Evolutionary conservation across 169 alveolate genomes (phyloP).

Genomic region (Plasmodium adleri): DNA sequence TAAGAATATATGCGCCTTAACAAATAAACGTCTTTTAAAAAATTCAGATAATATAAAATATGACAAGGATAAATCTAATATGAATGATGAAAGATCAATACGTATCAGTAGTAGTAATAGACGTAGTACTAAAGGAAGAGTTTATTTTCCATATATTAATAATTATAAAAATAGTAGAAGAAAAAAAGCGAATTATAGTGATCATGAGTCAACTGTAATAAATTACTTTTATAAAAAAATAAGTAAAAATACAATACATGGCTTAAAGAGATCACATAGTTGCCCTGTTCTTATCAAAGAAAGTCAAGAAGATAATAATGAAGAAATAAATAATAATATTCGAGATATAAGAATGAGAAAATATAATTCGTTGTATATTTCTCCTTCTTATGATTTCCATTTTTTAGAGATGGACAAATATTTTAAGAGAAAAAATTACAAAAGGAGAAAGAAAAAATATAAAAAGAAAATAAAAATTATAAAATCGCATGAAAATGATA

Average conservation of each 20-base stretch:
- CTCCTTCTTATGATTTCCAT: neutral
- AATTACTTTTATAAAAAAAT: constrained; percentile 67
- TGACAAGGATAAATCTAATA: neutral
- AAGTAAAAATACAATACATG: constrained; percentile 10
- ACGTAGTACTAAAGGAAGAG: neutral
- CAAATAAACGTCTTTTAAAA: constrained; percentile 12
- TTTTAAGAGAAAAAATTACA: neutral
- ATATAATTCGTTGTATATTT: constrained; percentile 9
- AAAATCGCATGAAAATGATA: neutral
- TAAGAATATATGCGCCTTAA: constrained; percentile 35
- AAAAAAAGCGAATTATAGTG: constrained; percentile 55
- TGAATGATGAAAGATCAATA: neutral
- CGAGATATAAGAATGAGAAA: neutral
- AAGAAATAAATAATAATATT: neutral
- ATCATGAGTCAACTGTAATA: constrained; percentile 58
- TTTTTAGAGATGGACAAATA: neutral
- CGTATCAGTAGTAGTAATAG: neutral
- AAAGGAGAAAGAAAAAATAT: neutral
- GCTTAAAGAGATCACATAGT: constrained; percentile 53
- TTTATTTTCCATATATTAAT: constrained; percentile 3
- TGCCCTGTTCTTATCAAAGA: constrained; percentile 22
- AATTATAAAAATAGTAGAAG: constrained; percentile 8
- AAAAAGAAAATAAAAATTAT: neutral
- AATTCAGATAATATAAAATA: neutral
- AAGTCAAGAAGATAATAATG: neutral